Evolutionary conservation across 208 protist species (phyloP).

Genomic region (Lotmaria passim): DNA sequence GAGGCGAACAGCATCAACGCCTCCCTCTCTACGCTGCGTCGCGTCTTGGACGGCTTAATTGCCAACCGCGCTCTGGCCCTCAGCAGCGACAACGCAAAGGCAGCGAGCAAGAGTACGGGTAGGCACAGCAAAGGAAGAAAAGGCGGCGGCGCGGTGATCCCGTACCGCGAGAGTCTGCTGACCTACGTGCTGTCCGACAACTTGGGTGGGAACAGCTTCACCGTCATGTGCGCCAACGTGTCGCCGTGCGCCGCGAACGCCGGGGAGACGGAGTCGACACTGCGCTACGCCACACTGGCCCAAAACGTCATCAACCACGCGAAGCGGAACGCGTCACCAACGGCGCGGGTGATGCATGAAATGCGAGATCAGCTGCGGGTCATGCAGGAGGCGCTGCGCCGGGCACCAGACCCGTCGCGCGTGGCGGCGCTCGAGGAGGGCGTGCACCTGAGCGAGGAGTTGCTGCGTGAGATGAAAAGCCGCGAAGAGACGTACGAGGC

Average conservation of each 20-base stretch:
- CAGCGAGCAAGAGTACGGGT: not conserved
- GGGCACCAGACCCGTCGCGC: slow-evolving; percentile 26
- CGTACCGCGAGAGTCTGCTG: slow-evolving; percentile 88
- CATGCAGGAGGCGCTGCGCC: slow-evolving; percentile 52
- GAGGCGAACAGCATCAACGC: slow-evolving; percentile 84
- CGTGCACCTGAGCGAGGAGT: slow-evolving; percentile 25
- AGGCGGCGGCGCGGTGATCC: slow-evolving; percentile 54
- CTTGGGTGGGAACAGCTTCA: slow-evolving; percentile 82
- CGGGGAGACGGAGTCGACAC: slow-evolving; percentile 82
- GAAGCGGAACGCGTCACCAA: slow-evolving; percentile 88
- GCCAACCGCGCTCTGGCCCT: slow-evolving; percentile 15
- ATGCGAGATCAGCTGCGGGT: slow-evolving; percentile 59
- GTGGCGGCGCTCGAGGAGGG: slow-evolving; percentile 35
- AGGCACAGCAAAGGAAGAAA: slow-evolving; percentile 29
- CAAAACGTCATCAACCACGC: slow-evolving; percentile 85
- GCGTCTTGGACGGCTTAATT: slow-evolving; percentile 74
- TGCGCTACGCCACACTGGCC: slow-evolving; percentile 82
- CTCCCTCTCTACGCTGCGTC: slow-evolving; percentile 74
- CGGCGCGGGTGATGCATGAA: slow-evolving; percentile 81
- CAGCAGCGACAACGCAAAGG: not conserved
- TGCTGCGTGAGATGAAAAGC: slow-evolving; percentile 24
- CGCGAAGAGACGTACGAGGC: slow-evolving; percentile 28
- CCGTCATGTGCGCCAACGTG: slow-evolving; percentile 88
- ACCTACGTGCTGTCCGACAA: slow-evolving; percentile 91
- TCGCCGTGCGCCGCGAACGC: slow-evolving; percentile 63